Base-by-base conservation (phyloP, 1,284 basidiomycete species). In the Cryptococcus floricola region DNA sequence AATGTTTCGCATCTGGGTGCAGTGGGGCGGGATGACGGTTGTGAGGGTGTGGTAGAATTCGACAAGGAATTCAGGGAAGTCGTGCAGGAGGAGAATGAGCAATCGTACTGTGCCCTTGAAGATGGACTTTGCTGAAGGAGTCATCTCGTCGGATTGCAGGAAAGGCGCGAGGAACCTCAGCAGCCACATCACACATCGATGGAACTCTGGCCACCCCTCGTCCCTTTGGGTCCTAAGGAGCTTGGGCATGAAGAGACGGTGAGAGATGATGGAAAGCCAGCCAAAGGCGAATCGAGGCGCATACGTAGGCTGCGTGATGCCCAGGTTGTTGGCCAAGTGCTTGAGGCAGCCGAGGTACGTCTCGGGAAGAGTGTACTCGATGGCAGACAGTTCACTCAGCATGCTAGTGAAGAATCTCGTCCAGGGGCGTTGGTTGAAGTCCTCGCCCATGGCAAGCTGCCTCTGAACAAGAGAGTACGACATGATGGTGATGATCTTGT, bases 251-350 rank as follows among this genome's bases (percentile, higher is more conserved):
- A 98, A 97, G 52, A 94, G 80, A 53, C 95, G 84, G 77, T 98
- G 96, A 45, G 95, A 97, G 66, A 98, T 87, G 51, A 98, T 81
- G 65, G 88, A 89, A 81, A 98, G 87, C 96, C 96, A 99, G 31
- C 93, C 95, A 78, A 97, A 98, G 2, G 95, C 89, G 76, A 98
- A 98, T 39, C 93, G 89, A 8, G 96, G 96, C 81, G 98, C 98
- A 78, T 94, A 94, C 5, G 87, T 88, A 3, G 96, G 96, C 76
- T 98, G 95, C 59, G 96, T 80, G 45, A 94, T 96, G 76, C 93
- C 95, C 75, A 98, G 87, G 6, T 91, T 93, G 74, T 98, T 95
- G 73, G 90, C 87, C 62, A 96, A 87, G 6, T 91, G 89, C 58
- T 93, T 82, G 65, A 99, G 80, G 64, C 97, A 79, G 64, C 90